Evolutionary conservation across 1,139 yeast genomes (phyloP), one percentile per base, ranked within the genome.

Genomic region (Protomyces pachydermus): DNA sequence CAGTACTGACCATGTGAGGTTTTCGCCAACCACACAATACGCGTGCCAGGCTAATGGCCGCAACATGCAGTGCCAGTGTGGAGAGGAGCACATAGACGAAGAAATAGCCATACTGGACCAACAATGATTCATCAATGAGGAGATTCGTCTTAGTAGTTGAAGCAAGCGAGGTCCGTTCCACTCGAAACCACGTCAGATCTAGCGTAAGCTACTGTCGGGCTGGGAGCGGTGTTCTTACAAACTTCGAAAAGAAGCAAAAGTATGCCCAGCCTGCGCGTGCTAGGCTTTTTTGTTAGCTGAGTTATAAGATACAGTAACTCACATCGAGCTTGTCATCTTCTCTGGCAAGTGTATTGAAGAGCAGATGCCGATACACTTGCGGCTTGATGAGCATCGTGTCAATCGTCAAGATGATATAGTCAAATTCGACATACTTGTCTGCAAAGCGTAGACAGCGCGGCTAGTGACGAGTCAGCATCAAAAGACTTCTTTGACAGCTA

Each of bases 341-440:
- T 2, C 70, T 66, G 1, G 77, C 85, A n/a, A 84, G 76, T 14
- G 82, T 77, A 70, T 93, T 93, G 77, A 83, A 91, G 3, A 93
- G 89, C 67, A 93, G 76, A 73, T 95, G 99, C 60, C 95, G 80
- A 70, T 90, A 91, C 0, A 97, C 98, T 70, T 86, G 95, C 2
- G 95, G 91, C 72, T 91, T 89, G 68, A 93, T 77, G 14, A 93
- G 80, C 63, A 93, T 76, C 54, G 91, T 79, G 72, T 95, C 98
- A 45, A 95, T 85, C 72, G 90, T 88, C 35, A 93, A 77, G 1
- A 93, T 78, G 23, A 91, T 95, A 63, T 84, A 82, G 74, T 93
- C 99, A 69, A 85, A 87, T 73, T 93, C 99, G 50, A 93, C 87
- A 75, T 95, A 93, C 73, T 88, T 87, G 75, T 93, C 99, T 1